Evolutionary conservation across 129 eudicot genomes (phyloP).

Genomic region (Pseudognaphalium luteoalbum): DNA sequence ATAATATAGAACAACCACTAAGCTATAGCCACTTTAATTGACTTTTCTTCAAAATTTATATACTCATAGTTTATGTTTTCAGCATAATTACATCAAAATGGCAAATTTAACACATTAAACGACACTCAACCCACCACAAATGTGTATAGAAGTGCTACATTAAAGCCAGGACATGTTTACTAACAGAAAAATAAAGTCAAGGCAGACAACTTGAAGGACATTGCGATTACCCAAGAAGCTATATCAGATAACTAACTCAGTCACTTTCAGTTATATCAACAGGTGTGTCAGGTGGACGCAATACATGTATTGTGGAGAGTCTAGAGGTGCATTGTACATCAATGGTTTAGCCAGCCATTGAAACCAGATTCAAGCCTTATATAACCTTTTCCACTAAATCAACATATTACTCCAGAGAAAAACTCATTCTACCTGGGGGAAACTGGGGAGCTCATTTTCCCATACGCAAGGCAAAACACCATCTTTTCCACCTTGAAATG

Average conservation of each 20-base stretch:
- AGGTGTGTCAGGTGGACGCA: neutral
- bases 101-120: no score
- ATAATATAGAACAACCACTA: no score
- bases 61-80: no score
- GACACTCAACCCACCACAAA: no score
- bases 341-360: slow-evolving; percentile 13
- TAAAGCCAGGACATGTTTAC: neutral
- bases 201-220: neutral
- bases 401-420: slow-evolving; percentile 15
- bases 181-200: slow-evolving; percentile 19
- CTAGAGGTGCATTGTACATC: neutral
- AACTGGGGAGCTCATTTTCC: slow-evolving; percentile 87
- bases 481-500: slow-evolving; percentile 96
- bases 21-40: no score
- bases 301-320: neutral
- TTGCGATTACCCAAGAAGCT: slow-evolving; percentile 18
- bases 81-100: no score
- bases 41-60: no score
- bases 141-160: no score
- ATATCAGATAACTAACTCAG: slow-evolving; percentile 9
- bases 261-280: neutral
- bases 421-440: slow-evolving; percentile 68
- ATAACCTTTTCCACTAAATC: neutral
- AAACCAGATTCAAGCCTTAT: neutral
- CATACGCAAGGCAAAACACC: slow-evolving; percentile 91